Percentiles rank a stretch among this genome's conserved stretches.
Evolutionary conservation across 768 basidiomycete genomes (phyloP).

Genomic region (Naganishia vaughanmartiniae): DNA sequence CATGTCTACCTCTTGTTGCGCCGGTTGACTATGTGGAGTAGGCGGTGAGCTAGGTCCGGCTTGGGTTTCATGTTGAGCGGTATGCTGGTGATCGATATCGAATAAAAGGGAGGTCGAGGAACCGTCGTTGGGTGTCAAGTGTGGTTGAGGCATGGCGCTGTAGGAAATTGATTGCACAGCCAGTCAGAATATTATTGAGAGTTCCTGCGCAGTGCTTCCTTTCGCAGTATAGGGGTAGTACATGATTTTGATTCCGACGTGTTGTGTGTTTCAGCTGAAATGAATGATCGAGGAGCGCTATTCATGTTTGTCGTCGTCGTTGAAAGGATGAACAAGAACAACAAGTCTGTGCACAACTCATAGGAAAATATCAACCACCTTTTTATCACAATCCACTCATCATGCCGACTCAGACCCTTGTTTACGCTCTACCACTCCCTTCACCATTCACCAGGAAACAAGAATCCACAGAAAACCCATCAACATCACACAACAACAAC

Average conservation of each 20-base stretch:
- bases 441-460: slow-evolving; percentile 6
- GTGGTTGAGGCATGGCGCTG: neutral
- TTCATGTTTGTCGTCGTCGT: too few species aligned
- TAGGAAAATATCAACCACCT: neutral
- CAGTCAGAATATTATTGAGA: neutral
- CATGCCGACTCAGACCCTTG: neutral
- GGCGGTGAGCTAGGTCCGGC: neutral
- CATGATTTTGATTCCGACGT: too few species aligned
- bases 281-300: too few species aligned
- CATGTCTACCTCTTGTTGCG: neutral
- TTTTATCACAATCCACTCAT: neutral
- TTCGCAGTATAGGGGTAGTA: too few species aligned
- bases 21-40: neutral
- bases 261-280: too few species aligned
- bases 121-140: neutral
- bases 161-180: neutral
- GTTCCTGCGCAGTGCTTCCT: too few species aligned
- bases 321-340: too few species aligned
- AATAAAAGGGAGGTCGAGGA: neutral
- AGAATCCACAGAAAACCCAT: neutral
- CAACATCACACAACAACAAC: neutral
- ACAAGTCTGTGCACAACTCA: too few species aligned
- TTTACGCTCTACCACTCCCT: slow-evolving; percentile 2
- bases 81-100: neutral
- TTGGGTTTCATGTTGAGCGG: neutral